phyloP scores from a whole-genome alignment of 2,329 filamentous ascomycete genomes.

The Phialophora expanda region DNA sequence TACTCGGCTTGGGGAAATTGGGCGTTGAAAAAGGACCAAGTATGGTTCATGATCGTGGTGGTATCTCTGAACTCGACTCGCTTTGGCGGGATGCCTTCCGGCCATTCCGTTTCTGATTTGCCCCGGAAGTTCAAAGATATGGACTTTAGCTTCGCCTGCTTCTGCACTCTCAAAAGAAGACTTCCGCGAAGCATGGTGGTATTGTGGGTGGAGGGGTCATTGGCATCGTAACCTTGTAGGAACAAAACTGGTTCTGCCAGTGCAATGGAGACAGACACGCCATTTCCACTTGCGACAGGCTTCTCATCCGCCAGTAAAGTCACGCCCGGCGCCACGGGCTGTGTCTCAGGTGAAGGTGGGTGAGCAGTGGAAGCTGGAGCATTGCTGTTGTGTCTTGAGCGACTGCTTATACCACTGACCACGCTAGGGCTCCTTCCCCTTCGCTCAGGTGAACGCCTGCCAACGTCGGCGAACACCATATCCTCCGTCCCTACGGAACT shows the following conservation, averaged over 20 bases:
- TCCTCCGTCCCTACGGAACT: constrained; percentile 42
- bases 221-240: constrained; percentile 56
- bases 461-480: constrained; percentile 40
- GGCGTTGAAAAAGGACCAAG: constrained; percentile 86
- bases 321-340: constrained; percentile 42
- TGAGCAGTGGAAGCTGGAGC: constrained; percentile 34
- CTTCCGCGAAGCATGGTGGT: constrained; percentile 86
- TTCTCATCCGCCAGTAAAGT: constrained; percentile 52
- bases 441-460: constrained; percentile 34
- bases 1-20: constrained; percentile 64
- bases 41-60: constrained; percentile 84
- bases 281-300: constrained; percentile 55
- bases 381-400: constrained; percentile 40
- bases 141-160: constrained; percentile 90
- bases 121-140: constrained; percentile 86
- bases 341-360: constrained; percentile 24
- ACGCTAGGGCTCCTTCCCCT: constrained; percentile 36
- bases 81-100: constrained; percentile 87
- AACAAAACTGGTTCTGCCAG: constrained; percentile 57
- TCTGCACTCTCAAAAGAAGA: constrained; percentile 79
- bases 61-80: constrained; percentile 85
- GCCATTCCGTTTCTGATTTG: constrained; percentile 89
- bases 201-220: constrained; percentile 62
- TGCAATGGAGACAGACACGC: constrained; percentile 53
- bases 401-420: constrained; percentile 39